A percentile compares a stretch with the other conserved stretches of the same genome.
Evolutionary conservation across 2,329 filamentous ascomycete genomes (phyloP).

Genomic region (Drechslerella coelobrocha): DNA sequence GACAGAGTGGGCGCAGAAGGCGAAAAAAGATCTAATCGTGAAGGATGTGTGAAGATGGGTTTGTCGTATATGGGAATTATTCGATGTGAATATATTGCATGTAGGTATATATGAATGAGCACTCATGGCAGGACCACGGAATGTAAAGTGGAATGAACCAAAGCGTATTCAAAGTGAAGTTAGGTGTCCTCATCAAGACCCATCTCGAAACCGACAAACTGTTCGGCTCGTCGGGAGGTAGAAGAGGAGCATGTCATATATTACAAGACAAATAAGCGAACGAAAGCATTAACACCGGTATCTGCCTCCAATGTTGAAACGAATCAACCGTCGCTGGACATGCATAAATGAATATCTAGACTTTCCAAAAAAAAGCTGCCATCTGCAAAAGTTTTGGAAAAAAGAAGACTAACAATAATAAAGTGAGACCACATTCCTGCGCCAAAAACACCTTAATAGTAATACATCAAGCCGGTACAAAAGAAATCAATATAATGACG

Average conservation of each 20-base stretch:
- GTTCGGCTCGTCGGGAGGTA: conserved; percentile 21
- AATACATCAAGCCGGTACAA: conserved; percentile 12
- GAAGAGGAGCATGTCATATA: conserved; percentile 11
- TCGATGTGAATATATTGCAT: too few species aligned
- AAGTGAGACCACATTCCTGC: conserved; percentile 12
- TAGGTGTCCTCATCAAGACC: neutral
- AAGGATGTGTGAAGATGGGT: conserved; percentile 33
- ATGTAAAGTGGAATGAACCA: too few species aligned
- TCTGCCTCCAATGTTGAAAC: neutral
- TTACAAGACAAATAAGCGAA: conserved; percentile 26
- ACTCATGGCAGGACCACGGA: too few species aligned
- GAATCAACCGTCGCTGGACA: neutral
- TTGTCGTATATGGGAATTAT: too few species aligned
- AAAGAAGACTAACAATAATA: conserved; percentile 7
- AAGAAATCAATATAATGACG: conserved; percentile 13
- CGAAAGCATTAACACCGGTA: neutral
- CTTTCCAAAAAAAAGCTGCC: conserved; percentile 9
- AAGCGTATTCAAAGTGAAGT: too few species aligned
- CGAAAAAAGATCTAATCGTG: conserved; percentile 28
- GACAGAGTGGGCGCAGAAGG: conserved; percentile 65
- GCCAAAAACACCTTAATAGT: conserved; percentile 26
- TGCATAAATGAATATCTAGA: neutral
- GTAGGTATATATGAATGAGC: too few species aligned
- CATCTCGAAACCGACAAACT: conserved; percentile 37
- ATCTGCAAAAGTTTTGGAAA: conserved; percentile 10